phyloP scores from a whole-genome alignment of 495 filamentous ascomycete genomes.

The Neurospora sp. region DNA sequence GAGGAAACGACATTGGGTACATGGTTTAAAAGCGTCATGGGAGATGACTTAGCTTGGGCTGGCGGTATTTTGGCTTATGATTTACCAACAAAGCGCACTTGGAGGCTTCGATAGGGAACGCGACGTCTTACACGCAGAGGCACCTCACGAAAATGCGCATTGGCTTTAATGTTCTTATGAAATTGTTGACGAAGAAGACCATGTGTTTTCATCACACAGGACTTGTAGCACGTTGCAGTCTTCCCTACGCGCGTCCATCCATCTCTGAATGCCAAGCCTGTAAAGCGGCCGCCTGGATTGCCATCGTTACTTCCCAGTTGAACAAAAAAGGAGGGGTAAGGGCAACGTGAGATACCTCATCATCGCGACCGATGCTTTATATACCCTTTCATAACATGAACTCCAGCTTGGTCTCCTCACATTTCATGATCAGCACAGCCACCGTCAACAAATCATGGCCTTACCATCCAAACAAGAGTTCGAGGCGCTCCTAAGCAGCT shows the following conservation, averaged over 20 bases:
- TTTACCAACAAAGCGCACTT: neutral
- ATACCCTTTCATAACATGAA: neutral
- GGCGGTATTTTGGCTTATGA: neutral
- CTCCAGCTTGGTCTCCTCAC: neutral
- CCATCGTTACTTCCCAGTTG: neutral
- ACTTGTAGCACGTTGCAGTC: neutral
- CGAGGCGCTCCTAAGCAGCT: neutral
- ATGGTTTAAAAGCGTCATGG: neutral
- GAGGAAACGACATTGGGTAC: neutral
- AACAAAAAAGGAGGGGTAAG: neutral
- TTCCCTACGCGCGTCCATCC: neutral
- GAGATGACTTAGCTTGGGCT: neutral
- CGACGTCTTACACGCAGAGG: neutral
- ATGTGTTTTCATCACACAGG: neutral
- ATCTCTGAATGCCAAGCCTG: neutral
- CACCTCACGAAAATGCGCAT: neutral
- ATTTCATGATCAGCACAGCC: neutral
- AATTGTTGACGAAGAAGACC: neutral
- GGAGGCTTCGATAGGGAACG: neutral
- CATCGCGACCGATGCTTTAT: neutral
- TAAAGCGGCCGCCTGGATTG: neutral
- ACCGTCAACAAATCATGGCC: neutral
- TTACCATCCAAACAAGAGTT: neutral
- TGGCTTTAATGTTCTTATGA: neutral
- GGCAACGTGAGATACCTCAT: neutral